Percentiles rank a stretch among this genome's conserved stretches.
Conservation (phyloP, 164 flowering plant genomes). For the Houttuynia cordata region DNA sequence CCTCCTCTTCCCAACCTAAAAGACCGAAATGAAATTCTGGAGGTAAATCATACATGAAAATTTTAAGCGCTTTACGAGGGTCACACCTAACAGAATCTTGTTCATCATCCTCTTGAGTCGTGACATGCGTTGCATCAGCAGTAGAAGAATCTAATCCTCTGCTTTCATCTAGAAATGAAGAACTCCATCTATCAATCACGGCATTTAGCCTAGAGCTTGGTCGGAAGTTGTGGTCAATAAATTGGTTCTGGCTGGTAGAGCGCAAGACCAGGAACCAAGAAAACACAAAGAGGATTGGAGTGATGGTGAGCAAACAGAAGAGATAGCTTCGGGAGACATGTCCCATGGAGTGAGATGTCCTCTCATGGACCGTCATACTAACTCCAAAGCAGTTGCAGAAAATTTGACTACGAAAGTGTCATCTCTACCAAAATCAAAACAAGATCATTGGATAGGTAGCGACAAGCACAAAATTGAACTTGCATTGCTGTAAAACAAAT, state of each 20-base stretch:
- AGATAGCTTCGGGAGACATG: conserved; percentile 28
- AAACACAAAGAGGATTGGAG: conserved; percentile 37
- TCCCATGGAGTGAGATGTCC: conserved; percentile 25
- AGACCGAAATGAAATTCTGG: conserved; percentile 79
- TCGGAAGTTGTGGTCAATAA: conserved; percentile 25
- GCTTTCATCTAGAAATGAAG: conserved; percentile 9
- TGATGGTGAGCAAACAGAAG: conserved; percentile 30
- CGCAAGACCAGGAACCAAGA: conserved; percentile 66
- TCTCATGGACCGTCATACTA: conserved; percentile 31
- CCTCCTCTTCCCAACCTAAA: conserved; percentile 53
- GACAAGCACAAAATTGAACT: not conserved
- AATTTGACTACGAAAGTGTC: not conserved
- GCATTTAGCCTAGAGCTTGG: conserved; percentile 24
- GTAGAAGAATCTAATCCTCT: conserved; percentile 6
- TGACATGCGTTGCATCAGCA: conserved; percentile 3
- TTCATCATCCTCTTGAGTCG: conserved; percentile 6
- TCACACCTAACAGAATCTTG: conserved; percentile 10
- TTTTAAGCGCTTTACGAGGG: conserved; percentile 24
- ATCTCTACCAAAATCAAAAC: not conserved
- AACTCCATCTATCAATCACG: conserved; percentile 8
- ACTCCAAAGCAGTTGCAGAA: conserved; percentile 1
- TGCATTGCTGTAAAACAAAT: not conserved
- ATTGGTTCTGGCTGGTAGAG: conserved; percentile 31
- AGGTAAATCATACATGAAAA: conserved; percentile 93
- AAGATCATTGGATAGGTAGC: not conserved